Base-by-base conservation (phyloP, 352 stramenopile species). In the Pythium periplocum region DNA sequence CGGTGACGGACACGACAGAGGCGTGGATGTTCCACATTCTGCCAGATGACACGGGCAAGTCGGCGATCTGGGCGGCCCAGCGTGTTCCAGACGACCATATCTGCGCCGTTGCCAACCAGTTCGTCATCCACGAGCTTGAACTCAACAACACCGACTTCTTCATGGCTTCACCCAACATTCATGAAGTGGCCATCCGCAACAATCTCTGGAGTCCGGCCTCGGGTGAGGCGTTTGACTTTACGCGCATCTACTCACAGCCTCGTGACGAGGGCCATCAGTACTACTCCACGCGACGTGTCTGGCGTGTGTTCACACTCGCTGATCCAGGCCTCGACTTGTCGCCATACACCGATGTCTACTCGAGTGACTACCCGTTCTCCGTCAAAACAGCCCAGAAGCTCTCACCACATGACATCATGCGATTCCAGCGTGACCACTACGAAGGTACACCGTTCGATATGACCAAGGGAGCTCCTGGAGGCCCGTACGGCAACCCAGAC, bases 11-110 rank as follows among this genome's bases (percentile, higher is more conserved):
- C 67, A 70, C 83, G 3, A 75, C 76, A 17, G 91, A 98, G 55
- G 89, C 78, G 35, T 98, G 93, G 93, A 86, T 98, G 47, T 98
- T 98, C 66, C 95, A 98, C 66, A 96, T 98, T 45, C 54, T 98
- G 37, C 86, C 93, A 0, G 93, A 98, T 58, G 89, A 97, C 50
- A 98, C 92, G 8, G 88, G 90, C 4, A 79, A 73, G 42, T 94
- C 78, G n/a, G 93, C 92, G 6, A 75, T 98, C 48, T 98, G 93
- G 93, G 93, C 78, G 7, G 95, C 95, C 10, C 89, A 98, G 75
- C 85, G 87, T 35, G 78, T 98, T 1, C 85, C 84, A 0, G 83
- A 96, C 40, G 74, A 90, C 57, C 78, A 97, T 58, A 74, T 94
- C 17, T 75, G 69, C 30, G 83, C 68, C 8, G 83, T 98, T 3